Base-by-base conservation (phyloP, 2,329 filamentous ascomycete species). In the Fusarium secorum region DNA sequence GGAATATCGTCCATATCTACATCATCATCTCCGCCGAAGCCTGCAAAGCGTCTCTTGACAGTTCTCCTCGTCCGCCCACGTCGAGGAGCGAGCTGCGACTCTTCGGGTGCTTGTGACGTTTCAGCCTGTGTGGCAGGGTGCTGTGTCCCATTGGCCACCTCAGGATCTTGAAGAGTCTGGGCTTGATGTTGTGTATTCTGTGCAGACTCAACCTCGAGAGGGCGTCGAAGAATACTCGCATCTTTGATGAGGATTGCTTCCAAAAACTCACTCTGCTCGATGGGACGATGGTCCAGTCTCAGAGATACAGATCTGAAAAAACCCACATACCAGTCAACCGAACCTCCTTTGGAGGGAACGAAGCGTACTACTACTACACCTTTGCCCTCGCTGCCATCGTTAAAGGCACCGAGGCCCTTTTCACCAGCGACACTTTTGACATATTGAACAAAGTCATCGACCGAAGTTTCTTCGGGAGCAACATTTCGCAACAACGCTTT, bases 211-310 rank as follows among this genome's bases (percentile, higher is more conserved):
- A 88, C 81, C 70, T 91, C 86, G 5, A 97, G 85, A 10, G 90
- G 87, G 39, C 90, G 88, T 63, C 93, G 90, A 24, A 98, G 84
- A 45, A 88, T 86, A 64, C 87, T 89, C 11, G 93, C 89, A 81
- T 98, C 91, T 54, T 91, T 92, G n/a, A 85, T 89, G 32, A 98
- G 82, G 48, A 99, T 96, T 3, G 93, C 93, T 79, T 97, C 94
- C 4, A 99, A 85, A 68, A 99, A 97, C 74, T 98, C 95, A 63
- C 92, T 94, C 77, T 98, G 94, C 73, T 95, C 90, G 57, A 98
- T 91, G 5, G 94, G 90, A 7, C 94, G 89, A 78, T 97, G 94
- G 66, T 94, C 91, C 17, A 97, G 86, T 48, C 89, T 85, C 24
- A 91, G 79, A 4, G 94, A 92, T 20, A 97, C 88, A 11, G 89